Evolutionary conservation across 169 alveolate species (phyloP).

Genomic region (Eimeria necatrix): DNA sequence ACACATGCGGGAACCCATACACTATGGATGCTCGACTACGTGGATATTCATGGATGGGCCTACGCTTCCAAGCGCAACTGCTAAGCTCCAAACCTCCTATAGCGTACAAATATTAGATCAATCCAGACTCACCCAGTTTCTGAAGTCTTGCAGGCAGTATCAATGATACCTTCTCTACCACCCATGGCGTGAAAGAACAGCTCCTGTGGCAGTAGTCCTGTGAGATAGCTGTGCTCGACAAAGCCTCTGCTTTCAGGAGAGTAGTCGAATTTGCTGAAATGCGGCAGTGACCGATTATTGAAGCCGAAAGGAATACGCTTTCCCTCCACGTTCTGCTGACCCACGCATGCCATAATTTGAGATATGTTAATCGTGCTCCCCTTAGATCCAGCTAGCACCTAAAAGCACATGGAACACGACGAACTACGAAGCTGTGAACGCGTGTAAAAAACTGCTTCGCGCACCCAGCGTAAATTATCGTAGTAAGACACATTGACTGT

Average conservation of each 20-base stretch:
- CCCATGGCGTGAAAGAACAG: constrained; percentile 99
- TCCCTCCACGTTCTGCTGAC: constrained; percentile 99
- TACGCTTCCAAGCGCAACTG: background rate
- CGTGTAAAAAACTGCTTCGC: too few relatives aligned
- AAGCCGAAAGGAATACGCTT: constrained; percentile 99
- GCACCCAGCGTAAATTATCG: too few relatives aligned
- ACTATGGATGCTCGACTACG: background rate
- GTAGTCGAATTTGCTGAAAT: constrained; percentile 99
- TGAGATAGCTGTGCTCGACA: constrained; percentile 98
- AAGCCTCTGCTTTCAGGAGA: constrained; percentile 99
- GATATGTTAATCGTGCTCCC: constrained; percentile 98
- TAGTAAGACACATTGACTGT: too few relatives aligned
- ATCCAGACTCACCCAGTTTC: constrained; percentile 96
- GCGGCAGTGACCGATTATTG: constrained; percentile 99
- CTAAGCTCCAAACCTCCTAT: background rate
- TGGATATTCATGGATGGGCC: background rate
- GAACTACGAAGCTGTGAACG: background rate
- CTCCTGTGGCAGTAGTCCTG: constrained; percentile 95
- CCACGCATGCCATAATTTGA: constrained; percentile 99
- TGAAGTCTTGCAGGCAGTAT: constrained; percentile 99
- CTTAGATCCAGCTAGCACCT: constrained; percentile 96
- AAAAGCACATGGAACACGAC: background rate
- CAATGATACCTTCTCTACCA: constrained; percentile 99
- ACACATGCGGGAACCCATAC: background rate
- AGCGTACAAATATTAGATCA: background rate